phyloP scores from a whole-genome alignment of 371 early-diverging fungal species.

The Mortierella sp. region DNA sequence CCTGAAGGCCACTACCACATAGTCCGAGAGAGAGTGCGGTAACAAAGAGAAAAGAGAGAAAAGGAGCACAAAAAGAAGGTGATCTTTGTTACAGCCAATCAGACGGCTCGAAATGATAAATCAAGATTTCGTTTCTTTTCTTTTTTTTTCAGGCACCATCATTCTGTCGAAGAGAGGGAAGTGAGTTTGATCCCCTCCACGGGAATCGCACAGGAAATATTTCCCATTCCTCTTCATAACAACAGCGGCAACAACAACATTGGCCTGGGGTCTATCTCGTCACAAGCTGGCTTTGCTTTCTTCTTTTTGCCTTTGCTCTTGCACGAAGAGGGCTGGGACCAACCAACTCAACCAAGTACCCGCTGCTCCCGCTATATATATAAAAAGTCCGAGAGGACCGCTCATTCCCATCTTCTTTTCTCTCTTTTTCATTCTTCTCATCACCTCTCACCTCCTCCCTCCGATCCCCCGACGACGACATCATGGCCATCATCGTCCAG shows the following conservation, averaged over 20 bases:
- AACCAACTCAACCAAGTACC: not conserved
- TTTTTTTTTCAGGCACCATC: not conserved
- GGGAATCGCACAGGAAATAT: not conserved
- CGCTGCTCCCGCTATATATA: not conserved
- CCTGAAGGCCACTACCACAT: not conserved
- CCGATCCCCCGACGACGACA: slow-evolving; percentile 20
- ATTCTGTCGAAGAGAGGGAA: not conserved
- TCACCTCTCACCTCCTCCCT: slow-evolving; percentile 16
- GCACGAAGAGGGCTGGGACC: not conserved
- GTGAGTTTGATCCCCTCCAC: not conserved
- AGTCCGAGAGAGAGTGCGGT: not conserved
- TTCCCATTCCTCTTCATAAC: not conserved
- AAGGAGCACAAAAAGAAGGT: slow-evolving; percentile 38
- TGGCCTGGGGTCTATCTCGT: slow-evolving; percentile 15
- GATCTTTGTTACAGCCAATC: slow-evolving; percentile 55
- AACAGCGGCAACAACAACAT: not conserved
- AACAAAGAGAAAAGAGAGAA: not conserved
- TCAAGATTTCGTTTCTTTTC: not conserved
- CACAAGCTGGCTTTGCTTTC: not conserved
- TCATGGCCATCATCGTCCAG: slow-evolving; percentile 59
- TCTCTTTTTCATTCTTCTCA: slow-evolving; percentile 2
- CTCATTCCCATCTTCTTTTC: not conserved
- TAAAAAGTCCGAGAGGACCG: not conserved
- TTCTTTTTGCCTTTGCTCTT: not conserved
- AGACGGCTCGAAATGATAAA: slow-evolving; percentile 1